Percentiles rank a stretch among this genome's conserved stretches.
These are phyloP conservation scores for Iris macrosiphon DNA, from an alignment of 106 monocot genomes.

Conservation along the genomic window DNA sequence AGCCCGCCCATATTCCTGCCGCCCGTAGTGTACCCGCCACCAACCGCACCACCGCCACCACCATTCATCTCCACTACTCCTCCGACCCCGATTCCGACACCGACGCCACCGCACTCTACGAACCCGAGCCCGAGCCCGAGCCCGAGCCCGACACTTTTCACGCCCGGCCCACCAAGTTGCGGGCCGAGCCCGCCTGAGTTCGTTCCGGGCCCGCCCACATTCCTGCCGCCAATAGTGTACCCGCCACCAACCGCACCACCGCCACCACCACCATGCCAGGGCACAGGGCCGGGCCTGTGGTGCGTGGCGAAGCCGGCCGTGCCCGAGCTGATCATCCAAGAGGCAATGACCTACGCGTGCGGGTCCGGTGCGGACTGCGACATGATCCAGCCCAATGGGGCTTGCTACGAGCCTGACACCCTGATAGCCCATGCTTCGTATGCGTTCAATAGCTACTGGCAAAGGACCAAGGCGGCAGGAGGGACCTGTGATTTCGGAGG, in stretches of 20 bases:
- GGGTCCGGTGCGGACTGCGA: constrained; percentile 65
- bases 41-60: background rate
- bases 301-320: constrained; percentile 74
- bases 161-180: constrained; percentile 17
- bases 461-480: constrained; percentile 41
- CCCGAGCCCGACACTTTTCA: background rate
- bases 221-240: constrained; percentile 44
- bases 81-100: background rate
- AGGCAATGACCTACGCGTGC: constrained; percentile 78
- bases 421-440: constrained; percentile 58
- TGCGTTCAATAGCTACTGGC: constrained; percentile 82
- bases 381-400: constrained; percentile 44
- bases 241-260: constrained; percentile 45
- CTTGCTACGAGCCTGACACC: constrained; percentile 56
- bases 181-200: constrained; percentile 25
- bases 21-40: background rate
- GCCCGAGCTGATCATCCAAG: constrained; percentile 64
- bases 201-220: constrained; percentile 22
- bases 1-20: constrained; percentile 11
- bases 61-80: constrained; percentile 2
- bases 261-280: constrained; percentile 13
- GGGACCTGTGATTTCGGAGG: constrained; percentile 74
- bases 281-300: constrained; percentile 22
- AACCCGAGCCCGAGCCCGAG: background rate
- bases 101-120: background rate